Base-by-base conservation (phyloP, 2,329 filamentous ascomycete genomes). In the Aspergillus spinulosporus region DNA sequence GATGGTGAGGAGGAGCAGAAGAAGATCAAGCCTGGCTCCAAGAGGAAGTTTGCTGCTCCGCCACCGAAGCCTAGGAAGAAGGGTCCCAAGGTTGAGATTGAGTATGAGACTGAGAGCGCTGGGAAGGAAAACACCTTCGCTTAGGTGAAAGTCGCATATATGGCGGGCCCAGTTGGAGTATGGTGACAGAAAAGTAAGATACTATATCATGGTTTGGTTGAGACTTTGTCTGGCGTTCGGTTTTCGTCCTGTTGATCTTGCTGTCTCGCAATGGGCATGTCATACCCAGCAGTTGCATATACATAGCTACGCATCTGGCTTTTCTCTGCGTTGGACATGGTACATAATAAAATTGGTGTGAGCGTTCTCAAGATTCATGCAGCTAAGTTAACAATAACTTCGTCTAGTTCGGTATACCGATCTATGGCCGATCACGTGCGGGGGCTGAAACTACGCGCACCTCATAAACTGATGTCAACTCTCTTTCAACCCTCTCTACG, bases 71-170 rank as follows among this genome's bases (percentile, higher is more conserved):
- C 82, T 15, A 79, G 80, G 66, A 86, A 86, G 78, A 86, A 85
- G 76, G 74, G 79, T 74, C 85, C 78, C 74, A 86, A 66, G 74
- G 85, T 81, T 81, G 85, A 91, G 76, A 90, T 90, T 72, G 88
- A 93, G 76, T 88, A 90, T 71, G 88, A 92, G 74, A 84, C 88
- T 57, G 88, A 90, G 74, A 79, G 80, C 53, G 84, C 84, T 66
- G 80, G 78, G 45, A 77, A 78, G 62, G 79, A 82, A 64, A 74
- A 75, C 56, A 58, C 80, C 58, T 64, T 76, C 64, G 75, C 74
- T 44, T 78, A 66, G 56, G 28, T 2, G 6, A 32, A 32, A 6
- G 1, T 5, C 11, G 6, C 6, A 12, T 46, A 28, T 40, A 32
- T 6, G 12, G 8, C 9, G 14, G 43, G 2, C 40, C 26, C 36